Evolutionary conservation across 2,329 filamentous ascomycete genomes (phyloP), one percentile per base, ranked within the genome.

Genomic region (Atkinsonella hypoxylon): DNA sequence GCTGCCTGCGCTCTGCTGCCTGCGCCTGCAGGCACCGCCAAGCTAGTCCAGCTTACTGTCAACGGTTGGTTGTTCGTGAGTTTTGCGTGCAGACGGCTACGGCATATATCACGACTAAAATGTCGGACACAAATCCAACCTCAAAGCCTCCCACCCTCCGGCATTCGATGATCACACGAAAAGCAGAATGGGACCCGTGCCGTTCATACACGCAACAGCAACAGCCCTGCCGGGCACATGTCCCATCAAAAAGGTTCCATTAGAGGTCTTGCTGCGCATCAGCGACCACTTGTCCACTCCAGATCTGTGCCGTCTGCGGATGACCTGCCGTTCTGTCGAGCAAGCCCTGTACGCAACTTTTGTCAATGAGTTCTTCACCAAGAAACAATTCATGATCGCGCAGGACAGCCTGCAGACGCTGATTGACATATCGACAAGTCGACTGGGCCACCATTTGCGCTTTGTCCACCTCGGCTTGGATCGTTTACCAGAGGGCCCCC

Each of bases 361-460:
- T 56, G 69, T 74, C 30, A 67, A 67, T 22, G 80, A 83, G 55
- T 86, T 82, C 68, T 86, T 87, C 64, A 70, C 67, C 47, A 80
- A 79, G 61, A 78, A 76, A 58, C 81, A 85, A 59, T 86, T 85
- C 64, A 81, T 83, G 76, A 59, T 83, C 49, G 75, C 74, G 1
- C 67, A 76, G 34, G 64, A 70, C 56, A 84, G 81, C 57, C 65
- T 84, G 10, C 70, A 76, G 48, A 68, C 74, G 0, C 67, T 83
- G 11, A 54, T 75, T 62, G 67, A 75, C 58, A 78, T 80, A 36
- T 72, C 76, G n/a, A 68, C 70, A 50, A 70, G 67, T 17, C 67
- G 68, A 0, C 55, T 79, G 15, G 65, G 66, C 0, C 53, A 58
- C 0, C 60, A 64, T 36, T 57, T 80, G 13, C 64, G 60, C 34